phyloP scores from a whole-genome alignment of 2,329 filamentous ascomycete genomes.

The Beauveria rudraprayagi region DNA sequence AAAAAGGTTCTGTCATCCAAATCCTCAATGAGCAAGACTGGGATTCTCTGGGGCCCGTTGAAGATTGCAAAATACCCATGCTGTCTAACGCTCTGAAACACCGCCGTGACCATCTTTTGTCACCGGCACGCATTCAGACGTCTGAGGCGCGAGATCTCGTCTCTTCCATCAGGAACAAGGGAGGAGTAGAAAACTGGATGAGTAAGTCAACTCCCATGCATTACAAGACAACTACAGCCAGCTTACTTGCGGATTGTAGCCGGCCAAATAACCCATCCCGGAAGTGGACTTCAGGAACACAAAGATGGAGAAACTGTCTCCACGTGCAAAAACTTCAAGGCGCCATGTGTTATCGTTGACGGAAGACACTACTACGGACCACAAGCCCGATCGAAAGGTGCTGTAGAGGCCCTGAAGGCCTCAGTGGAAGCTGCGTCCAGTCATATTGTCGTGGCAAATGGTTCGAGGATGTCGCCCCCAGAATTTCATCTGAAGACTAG shows the following conservation, averaged over 20 bases:
- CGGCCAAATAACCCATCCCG: slow-evolving; percentile 20
- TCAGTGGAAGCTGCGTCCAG: slow-evolving; percentile 21
- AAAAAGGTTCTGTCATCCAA: slow-evolving; percentile 19
- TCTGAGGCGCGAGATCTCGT: slow-evolving; percentile 20
- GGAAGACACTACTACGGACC: slow-evolving; percentile 5
- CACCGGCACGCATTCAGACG: slow-evolving; percentile 6
- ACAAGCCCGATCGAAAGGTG: slow-evolving; percentile 10
- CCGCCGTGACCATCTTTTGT: slow-evolving; percentile 22
- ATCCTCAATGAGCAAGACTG: slow-evolving; percentile 22
- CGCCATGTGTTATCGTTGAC: slow-evolving; percentile 11
- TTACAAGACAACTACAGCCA: neutral
- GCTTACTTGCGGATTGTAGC: slow-evolving; percentile 19
- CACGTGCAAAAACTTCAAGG: neutral
- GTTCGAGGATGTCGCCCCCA: slow-evolving; percentile 11
- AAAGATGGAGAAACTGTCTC: neutral
- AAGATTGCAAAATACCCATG: slow-evolving; percentile 22
- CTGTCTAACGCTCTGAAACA: slow-evolving; percentile 25
- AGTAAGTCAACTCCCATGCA: slow-evolving; percentile 19
- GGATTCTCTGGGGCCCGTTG: slow-evolving; percentile 21
- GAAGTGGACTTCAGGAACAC: slow-evolving; percentile 21
- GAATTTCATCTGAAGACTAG: neutral
- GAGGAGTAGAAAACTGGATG: slow-evolving; percentile 28
- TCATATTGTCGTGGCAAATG: slow-evolving; percentile 15
- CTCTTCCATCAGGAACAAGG: slow-evolving; percentile 19
- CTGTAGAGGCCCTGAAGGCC: slow-evolving; percentile 18